Evolutionary conservation across 768 basidiomycete species (phyloP).

Genomic region (Lentinus tigrinus): DNA sequence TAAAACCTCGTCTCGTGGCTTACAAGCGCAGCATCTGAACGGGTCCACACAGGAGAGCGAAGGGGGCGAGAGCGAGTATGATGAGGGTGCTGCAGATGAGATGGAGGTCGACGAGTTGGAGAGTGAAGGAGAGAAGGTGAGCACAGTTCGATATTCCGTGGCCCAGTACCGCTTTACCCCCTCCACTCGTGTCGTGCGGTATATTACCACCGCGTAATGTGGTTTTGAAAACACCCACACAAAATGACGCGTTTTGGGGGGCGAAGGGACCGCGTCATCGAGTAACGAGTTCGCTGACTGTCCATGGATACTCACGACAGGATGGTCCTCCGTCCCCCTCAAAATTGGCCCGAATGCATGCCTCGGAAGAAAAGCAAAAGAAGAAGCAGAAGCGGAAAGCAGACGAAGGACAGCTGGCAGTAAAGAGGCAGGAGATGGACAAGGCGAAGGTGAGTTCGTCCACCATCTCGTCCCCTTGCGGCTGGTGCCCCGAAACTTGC

Average conservation of each 20-base stretch:
- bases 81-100: constrained; percentile 47
- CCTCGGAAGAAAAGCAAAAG: constrained; percentile 38
- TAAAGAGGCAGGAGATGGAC: constrained; percentile 80
- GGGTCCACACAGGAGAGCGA: constrained; percentile 49
- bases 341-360: constrained; percentile 35
- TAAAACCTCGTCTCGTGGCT: constrained; percentile 30
- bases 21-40: not conserved
- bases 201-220: no score
- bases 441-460: constrained; percentile 68
- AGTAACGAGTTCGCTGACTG: constrained; percentile 14
- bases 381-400: constrained; percentile 60
- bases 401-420: constrained; percentile 67
- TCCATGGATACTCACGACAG: not conserved
- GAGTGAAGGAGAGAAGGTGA: constrained; percentile 50
- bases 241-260: constrained; percentile 14
- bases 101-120: constrained; percentile 28
- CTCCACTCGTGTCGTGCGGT: not conserved
- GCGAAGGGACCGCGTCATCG: not conserved
- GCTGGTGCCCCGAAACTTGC: no score
- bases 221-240: no score
- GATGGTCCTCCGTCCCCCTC: constrained; percentile 32
- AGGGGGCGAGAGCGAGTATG: constrained; percentile 71
- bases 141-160: constrained; percentile 29
- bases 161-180: constrained; percentile 15
- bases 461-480: not conserved